Conservation (phyloP, 441 rosid genomes). For the Theobroma grandiflorum region DNA sequence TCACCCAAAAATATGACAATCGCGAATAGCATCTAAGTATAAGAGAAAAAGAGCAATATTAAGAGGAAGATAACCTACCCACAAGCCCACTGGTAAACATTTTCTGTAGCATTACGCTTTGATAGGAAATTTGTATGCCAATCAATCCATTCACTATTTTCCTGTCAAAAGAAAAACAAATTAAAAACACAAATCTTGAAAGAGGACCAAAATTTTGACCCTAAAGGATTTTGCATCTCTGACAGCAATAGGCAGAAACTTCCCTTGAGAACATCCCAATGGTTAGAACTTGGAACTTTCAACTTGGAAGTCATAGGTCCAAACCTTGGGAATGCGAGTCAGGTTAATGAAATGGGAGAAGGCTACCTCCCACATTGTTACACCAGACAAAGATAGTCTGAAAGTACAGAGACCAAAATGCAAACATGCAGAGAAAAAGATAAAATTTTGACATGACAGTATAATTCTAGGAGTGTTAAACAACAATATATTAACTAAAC, state of each 20-base stretch:
- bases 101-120: slow-evolving; percentile 87
- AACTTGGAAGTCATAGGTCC: background rate
- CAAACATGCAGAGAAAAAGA: background rate
- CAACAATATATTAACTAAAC: background rate
- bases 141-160: slow-evolving; percentile 73
- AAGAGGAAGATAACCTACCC: slow-evolving; percentile 61
- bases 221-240: background rate
- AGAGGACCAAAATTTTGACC: no score
- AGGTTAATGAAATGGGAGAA: slow-evolving; percentile 2
- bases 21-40: background rate
- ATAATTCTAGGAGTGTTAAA: background rate
- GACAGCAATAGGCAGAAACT: background rate
- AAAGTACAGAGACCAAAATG: background rate
- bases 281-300: background rate
- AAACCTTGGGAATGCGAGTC: background rate
- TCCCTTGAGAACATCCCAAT: background rate
- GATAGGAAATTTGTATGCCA: slow-evolving; percentile 81
- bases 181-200: slow-evolving; percentile 4
- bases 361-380: slow-evolving; percentile 2
- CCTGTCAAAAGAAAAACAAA: slow-evolving; percentile 54
- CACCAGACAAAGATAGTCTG: background rate
- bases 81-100: slow-evolving; percentile 92
- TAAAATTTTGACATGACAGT: background rate
- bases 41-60: slow-evolving; percentile 9
- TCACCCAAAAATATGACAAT: background rate